These are phyloP conservation scores for Pestalotiopsis sp. DNA, from an alignment of 2,329 filamentous ascomycete genomes.

Conservation along the genomic window DNA sequence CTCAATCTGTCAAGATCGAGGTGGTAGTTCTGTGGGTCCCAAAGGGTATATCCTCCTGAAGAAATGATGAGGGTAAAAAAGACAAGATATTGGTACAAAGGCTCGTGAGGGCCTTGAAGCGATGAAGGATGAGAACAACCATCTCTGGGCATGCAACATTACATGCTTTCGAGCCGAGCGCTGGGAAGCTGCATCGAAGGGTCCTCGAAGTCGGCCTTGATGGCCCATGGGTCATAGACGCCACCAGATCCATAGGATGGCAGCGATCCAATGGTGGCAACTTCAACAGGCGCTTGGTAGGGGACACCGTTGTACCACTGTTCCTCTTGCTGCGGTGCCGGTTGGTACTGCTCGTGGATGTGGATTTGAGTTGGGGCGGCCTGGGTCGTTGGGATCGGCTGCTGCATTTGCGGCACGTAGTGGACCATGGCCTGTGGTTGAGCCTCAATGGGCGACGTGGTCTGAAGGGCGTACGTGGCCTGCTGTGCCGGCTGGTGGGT, in stretches of 20 bases:
- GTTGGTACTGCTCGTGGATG: slow-evolving; percentile 39
- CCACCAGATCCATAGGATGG: slow-evolving; percentile 51
- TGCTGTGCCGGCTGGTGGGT: slow-evolving; percentile 44
- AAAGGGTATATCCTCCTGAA: slow-evolving; percentile 7
- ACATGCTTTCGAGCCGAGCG: slow-evolving; percentile 59
- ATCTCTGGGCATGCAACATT: slow-evolving; percentile 20
- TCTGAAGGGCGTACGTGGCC: slow-evolving; percentile 18
- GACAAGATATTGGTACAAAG: background rate
- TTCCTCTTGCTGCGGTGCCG: slow-evolving; percentile 45
- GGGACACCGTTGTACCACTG: slow-evolving; percentile 54
- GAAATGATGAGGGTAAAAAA: background rate
- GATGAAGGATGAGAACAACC: background rate
- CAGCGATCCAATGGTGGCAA: slow-evolving; percentile 55
- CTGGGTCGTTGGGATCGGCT: slow-evolving; percentile 38
- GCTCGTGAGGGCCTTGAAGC: background rate
- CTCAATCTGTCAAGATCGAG: background rate
- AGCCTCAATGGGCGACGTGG: slow-evolving; percentile 49
- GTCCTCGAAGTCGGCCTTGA: slow-evolving; percentile 62
- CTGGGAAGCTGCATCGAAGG: slow-evolving; percentile 62
- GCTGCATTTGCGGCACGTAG: slow-evolving; percentile 41
- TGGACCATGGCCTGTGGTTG: slow-evolving; percentile 43
- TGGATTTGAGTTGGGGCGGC: slow-evolving; percentile 26
- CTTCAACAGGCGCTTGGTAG: slow-evolving; percentile 61
- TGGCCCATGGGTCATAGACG: slow-evolving; percentile 54
- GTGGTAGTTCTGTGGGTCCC: slow-evolving; percentile 6